These are phyloP conservation scores for Mortierella sp. DNA, from an alignment of 371 early-diverging fungal genomes.

Conservation along the genomic window DNA sequence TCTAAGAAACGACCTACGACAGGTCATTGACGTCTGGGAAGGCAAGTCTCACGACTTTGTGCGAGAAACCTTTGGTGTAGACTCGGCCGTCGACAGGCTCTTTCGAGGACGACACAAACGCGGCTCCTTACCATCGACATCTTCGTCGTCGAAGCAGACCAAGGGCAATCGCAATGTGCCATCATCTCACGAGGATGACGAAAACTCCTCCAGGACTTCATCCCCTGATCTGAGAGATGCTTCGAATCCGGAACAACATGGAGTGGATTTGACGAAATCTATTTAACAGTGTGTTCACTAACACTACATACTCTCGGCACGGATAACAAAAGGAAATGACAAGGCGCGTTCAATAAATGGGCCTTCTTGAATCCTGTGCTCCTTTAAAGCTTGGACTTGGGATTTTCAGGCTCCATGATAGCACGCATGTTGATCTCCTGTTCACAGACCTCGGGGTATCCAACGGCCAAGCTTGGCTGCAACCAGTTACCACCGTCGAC, in stretches of 20 bases:
- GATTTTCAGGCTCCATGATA: constrained; percentile 48
- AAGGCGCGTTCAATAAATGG: no score
- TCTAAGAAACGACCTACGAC: constrained; percentile 70
- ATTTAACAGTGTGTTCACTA: no score
- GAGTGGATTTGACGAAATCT: no score
- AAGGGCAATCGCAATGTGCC: constrained; percentile 12
- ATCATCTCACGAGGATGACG: constrained; percentile 12
- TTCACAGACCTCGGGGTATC: constrained; percentile 46
- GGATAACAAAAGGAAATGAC: no score
- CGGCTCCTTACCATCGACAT: background rate
- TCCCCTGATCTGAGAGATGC: constrained; percentile 34
- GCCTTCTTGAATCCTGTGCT: background rate
- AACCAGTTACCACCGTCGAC: constrained; percentile 82
- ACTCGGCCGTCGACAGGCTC: constrained; percentile 62
- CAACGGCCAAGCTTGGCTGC: constrained; percentile 39
- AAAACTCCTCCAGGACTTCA: constrained; percentile 20
- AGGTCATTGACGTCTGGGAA: constrained; percentile 77
- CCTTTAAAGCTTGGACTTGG: constrained; percentile 43
- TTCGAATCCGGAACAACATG: constrained; percentile 29
- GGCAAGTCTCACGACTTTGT: constrained; percentile 77
- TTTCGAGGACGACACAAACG: constrained; percentile 33
- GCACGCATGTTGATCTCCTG: constrained; percentile 50
- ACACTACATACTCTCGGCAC: no score
- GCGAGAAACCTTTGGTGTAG: constrained; percentile 75
- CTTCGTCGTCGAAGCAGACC: constrained; percentile 4